Base-by-base conservation (phyloP, 163 green algal species). In the Scenedesmus sp. region DNA sequence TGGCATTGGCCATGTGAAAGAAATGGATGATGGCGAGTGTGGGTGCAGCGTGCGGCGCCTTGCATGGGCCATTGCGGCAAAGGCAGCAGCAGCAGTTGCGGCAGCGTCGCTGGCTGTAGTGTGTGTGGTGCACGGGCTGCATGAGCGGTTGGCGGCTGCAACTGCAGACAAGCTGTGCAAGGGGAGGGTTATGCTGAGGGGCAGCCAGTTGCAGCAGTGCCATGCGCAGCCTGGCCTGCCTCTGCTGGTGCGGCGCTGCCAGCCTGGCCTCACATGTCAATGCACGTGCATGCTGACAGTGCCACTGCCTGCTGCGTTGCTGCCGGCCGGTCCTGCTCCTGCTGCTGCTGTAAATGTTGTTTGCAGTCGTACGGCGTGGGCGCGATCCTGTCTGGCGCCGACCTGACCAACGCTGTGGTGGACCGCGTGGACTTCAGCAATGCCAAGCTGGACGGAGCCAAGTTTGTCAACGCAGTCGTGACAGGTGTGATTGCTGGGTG, bases 341-440 rank as follows among this genome's bases (percentile, higher is more conserved):
- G 26, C 52, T 64, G n/a, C 59, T 59, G 54, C 7, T 86, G 52
- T 82, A 54, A 18, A 15, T 87, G 82, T 2, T 83, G 64, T 7
- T 66, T 84, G 52, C 94, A 97, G 96, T 96, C 97, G 5, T 99
- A 98, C 91, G 97, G 96, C 1, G 94, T 96, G 0, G 87, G 90
- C 12, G 88, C 94, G 60, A 97, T 97, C 93, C 95, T 98, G 13
- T 52, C 92, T 87, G 95, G 94, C 4, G 97, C 97, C 0, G 95
- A 99, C 94, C 89, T 99, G 88, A 99, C 96, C 57, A 99, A 99
- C 89, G 96, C 97, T 3, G 97, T 99, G 34, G 82, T 99, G 34
- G 98, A 99, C 94, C 94, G 98, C 13, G 97, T 98, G 73, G 94
- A 96, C 90, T 99, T 99, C 92, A 93, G 93, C 73, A 94, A 95